Evolutionary conservation across 441 rosid genomes (phyloP), one percentile per base, ranked within the genome.

Genomic region (Populus tomentosa): DNA sequence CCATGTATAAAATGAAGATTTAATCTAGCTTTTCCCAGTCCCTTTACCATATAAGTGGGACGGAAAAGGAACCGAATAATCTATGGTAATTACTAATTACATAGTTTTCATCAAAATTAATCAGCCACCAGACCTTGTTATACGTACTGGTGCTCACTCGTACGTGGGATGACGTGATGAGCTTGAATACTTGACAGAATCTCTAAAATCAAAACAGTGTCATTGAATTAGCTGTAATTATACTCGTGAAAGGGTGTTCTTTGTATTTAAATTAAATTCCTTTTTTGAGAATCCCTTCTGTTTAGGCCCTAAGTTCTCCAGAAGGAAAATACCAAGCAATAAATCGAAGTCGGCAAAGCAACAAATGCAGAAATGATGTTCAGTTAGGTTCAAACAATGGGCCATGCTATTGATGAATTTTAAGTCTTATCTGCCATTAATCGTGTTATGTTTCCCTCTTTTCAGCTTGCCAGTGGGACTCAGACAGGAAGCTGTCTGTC

Each of bases 401-500:
- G 33, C 70, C 75, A n/a, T 36, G 69, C 46, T 3, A 23, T 70
- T 32, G 67, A 76, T 67, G 82, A 70, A 59, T 50, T 16, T 62
- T 5, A 75, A 68, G 72, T 61, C 65, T 23, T 63, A 20, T 35
- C 13, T 66, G 73, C 46, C 32, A 68, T 62, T 18, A n/a, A 46
- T 35, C 6, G 72, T 36, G 75, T 18, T 10, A 11, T 62, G 79
- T 71, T 69, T 75, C 74, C 78, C 76, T n/a, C 59, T 62, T 72
- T 72, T 35, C 72, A 67, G 82, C 16, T 73, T 74, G 81, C 86
- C 79, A 79, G 81, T 67, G 79, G 78, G 80, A 78, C 36, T 71
- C 71, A 73, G 84, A 85, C 85, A 72, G 68, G 59, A 50, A 38
- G 65, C 53, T 66, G 9, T 70, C 53, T 66, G 9, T 72, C 70